Evolutionary conservation across 345 rosid genomes (phyloP).

Genomic region (Noccaea caerulescens): DNA sequence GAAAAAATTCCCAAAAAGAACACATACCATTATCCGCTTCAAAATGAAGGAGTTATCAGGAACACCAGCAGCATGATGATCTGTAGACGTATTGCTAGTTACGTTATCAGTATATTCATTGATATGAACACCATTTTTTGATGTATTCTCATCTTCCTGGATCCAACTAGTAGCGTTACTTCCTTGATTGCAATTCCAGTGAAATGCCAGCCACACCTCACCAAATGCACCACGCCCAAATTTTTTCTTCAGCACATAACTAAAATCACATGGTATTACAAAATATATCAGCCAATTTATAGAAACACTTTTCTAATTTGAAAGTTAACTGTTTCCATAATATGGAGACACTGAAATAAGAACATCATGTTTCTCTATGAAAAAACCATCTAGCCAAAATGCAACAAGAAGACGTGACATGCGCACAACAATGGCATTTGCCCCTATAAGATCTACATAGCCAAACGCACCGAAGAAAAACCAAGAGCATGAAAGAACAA

Average conservation of each 20-base stretch:
- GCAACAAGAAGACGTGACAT: conserved; percentile 25
- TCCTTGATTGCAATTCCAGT: conserved; percentile 72
- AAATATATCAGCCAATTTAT: conserved; percentile 10
- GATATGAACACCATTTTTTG: conserved; percentile 42
- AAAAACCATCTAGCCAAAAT: conserved; percentile 22
- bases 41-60: conserved; percentile 66
- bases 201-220: conserved; percentile 94
- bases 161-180: conserved; percentile 52
- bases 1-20: neutral
- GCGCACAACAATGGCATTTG: neutral
- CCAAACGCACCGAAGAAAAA: conserved; percentile 6
- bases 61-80: conserved; percentile 50
- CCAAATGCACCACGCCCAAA: conserved; percentile 94
- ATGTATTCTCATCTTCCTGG: conserved; percentile 47
- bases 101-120: conserved; percentile 43
- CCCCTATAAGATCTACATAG: conserved; percentile 22
- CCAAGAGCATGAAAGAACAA: conserved; percentile 18
- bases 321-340: conserved; percentile 2
- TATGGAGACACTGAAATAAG: conserved; percentile 9
- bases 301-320: neutral
- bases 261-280: conserved; percentile 44
- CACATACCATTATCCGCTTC: conserved; percentile 89
- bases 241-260: conserved; percentile 83
- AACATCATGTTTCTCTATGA: conserved; percentile 19
- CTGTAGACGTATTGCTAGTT: conserved; percentile 44